phyloP scores from a whole-genome alignment of 495 filamentous ascomycete genomes.

The Beverwykella pulmonaria region DNA sequence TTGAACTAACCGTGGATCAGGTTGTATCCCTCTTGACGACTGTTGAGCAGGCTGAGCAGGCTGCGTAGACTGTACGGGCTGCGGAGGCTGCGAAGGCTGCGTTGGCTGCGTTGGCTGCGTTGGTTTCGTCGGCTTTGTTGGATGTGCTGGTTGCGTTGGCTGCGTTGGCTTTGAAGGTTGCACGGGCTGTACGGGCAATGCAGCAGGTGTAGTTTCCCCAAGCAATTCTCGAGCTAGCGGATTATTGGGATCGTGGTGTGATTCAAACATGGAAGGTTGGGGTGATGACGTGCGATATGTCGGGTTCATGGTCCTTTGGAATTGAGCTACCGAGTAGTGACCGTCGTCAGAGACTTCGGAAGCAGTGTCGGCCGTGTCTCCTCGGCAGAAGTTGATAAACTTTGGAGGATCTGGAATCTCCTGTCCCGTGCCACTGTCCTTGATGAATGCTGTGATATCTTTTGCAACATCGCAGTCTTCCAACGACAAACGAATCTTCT shows the following conservation, averaged over 20 bases:
- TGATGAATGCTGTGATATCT: conserved; percentile 89
- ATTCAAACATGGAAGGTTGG: conserved; percentile 82
- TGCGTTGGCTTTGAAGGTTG: conserved; percentile 7
- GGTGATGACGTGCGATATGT: conserved; percentile 92
- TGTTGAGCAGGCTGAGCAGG: conserved; percentile 29
- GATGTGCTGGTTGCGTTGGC: not conserved
- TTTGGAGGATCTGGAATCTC: conserved; percentile 97
- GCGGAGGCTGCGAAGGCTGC: conserved; percentile 2
- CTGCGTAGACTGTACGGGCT: conserved; percentile 1
- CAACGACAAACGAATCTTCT: conserved; percentile 92
- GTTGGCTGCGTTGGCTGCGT: not conserved
- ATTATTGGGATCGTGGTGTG: conserved; percentile 81
- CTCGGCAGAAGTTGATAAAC: conserved; percentile 98
- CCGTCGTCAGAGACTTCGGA: conserved; percentile 85
- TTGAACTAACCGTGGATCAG: conserved; percentile 43
- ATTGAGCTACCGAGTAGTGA: conserved; percentile 89
- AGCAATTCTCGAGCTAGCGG: conserved; percentile 68
- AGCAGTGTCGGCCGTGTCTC: conserved; percentile 75
- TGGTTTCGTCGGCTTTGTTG: not conserved
- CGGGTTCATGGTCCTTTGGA: conserved; percentile 91
- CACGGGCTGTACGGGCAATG: conserved; percentile 50
- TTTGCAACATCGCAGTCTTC: conserved; percentile 97
- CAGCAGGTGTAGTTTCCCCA: conserved; percentile 48
- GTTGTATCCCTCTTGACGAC: conserved; percentile 29
- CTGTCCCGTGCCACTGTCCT: conserved; percentile 85